Percentiles rank a stretch among this genome's conserved stretches.
Conservation (phyloP, 2,329 filamentous ascomycete genomes). For the Cryphonectria naterciae region DNA sequence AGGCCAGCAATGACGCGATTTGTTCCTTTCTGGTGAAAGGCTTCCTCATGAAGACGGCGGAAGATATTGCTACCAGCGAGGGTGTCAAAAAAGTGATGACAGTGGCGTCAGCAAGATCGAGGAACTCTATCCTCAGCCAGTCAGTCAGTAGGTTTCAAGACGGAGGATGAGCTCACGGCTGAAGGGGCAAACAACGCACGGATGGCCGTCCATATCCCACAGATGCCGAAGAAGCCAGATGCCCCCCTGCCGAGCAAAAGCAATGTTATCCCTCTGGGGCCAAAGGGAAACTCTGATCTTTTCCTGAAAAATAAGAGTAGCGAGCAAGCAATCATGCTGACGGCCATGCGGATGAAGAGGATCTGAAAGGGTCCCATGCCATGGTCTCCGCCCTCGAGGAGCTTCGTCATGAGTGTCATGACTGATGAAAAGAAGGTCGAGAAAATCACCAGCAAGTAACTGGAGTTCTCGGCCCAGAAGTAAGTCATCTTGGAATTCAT, state of each 20-base stretch:
- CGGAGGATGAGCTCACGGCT: slow-evolving; percentile 46
- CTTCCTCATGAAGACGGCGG: slow-evolving; percentile 74
- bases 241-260: slow-evolving; percentile 72
- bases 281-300: slow-evolving; percentile 72
- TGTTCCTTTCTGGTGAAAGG: slow-evolving; percentile 80
- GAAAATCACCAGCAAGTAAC: slow-evolving; percentile 71
- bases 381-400: slow-evolving; percentile 21
- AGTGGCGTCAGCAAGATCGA: slow-evolving; percentile 84
- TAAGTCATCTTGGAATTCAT: slow-evolving; percentile 34
- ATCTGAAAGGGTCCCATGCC: slow-evolving; percentile 42
- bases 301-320: slow-evolving; percentile 74
- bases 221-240: slow-evolving; percentile 74
- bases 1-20: slow-evolving; percentile 73
- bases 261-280: slow-evolving; percentile 65
- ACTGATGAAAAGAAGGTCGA: slow-evolving; percentile 80
- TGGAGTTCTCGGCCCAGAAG: slow-evolving; percentile 70
- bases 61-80: slow-evolving; percentile 77
- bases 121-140: slow-evolving; percentile 63
- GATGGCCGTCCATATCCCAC: slow-evolving; percentile 63
- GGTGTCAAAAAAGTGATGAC: slow-evolving; percentile 89
- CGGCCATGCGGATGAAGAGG: slow-evolving; percentile 77
- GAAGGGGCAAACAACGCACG: slow-evolving; percentile 79
- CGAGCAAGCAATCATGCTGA: slow-evolving; percentile 69
- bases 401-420: slow-evolving; percentile 82
- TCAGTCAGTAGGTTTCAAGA: not conserved